These are phyloP conservation scores for Durusdinium trenchii DNA, from an alignment of 73 alveolate species.

Conservation along the genomic window DNA sequence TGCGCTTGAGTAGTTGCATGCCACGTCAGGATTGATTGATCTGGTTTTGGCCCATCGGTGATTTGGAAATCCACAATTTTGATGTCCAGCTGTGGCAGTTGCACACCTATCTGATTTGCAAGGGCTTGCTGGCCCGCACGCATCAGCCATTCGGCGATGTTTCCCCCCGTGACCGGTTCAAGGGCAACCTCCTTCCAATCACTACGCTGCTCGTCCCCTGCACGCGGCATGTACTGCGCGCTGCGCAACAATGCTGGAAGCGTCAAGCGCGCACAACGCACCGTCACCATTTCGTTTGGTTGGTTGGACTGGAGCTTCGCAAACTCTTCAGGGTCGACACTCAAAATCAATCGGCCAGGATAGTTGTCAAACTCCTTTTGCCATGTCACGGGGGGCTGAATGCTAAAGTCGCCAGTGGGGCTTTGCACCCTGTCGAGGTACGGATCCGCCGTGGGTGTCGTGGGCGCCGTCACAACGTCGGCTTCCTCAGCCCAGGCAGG, in stretches of 20 bases:
- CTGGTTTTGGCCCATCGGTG: conserved; percentile 34
- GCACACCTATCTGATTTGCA: conserved; percentile 12
- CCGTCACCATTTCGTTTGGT: conserved; percentile 26
- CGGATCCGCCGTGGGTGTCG: conserved; percentile 66
- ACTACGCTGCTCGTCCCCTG: conserved; percentile 70
- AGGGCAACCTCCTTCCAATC: conserved; percentile 88
- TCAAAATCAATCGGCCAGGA: conserved; percentile 64
- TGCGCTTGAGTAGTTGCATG: conserved; percentile 20
- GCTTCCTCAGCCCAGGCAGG: conserved; percentile 1
- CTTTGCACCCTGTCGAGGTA: conserved; percentile 38
- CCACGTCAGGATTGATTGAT: conserved; percentile 59
- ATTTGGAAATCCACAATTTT: conserved; percentile 45
- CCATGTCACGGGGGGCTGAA: conserved; percentile 71
- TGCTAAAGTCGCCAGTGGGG: conserved; percentile 58
- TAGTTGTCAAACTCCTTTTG: conserved; percentile 76
- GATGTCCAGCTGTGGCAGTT: conserved; percentile 51
- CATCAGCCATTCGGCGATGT: conserved; percentile 89
- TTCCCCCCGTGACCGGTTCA: conserved; percentile 55
- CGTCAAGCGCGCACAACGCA: conserved; percentile 87
- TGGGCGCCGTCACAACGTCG: not conserved
- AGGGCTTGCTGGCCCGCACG: conserved; percentile 77
- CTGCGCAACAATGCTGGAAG: conserved; percentile 81
- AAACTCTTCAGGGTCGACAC: conserved; percentile 32
- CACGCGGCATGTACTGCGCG: conserved; percentile 70
- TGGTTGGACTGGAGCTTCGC: not conserved